These are phyloP conservation scores for Dovyalis caffra DNA, from an alignment of 345 rosid species.

Conservation along the genomic window DNA sequence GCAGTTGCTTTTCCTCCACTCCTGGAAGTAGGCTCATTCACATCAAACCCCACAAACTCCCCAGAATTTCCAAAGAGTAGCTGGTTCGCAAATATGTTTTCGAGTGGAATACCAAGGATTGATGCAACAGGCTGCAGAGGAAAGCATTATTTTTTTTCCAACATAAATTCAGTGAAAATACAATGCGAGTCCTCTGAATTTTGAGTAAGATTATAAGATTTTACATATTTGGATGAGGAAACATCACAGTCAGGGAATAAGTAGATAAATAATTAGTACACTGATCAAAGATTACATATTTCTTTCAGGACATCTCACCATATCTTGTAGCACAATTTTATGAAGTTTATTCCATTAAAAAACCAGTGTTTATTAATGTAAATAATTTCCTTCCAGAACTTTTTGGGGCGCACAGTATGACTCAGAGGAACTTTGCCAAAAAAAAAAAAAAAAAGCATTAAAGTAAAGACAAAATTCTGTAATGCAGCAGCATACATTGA, in stretches of 20 bases:
- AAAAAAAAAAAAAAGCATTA: slow-evolving; percentile 1
- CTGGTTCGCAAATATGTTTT: slow-evolving; percentile 85
- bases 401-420: not conserved
- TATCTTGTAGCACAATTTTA: not conserved
- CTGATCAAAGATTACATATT: not conserved
- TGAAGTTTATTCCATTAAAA: not conserved
- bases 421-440: not conserved
- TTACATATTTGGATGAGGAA: not conserved
- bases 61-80: slow-evolving; percentile 69
- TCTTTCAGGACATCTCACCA: not conserved
- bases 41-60: slow-evolving; percentile 77
- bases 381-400: not conserved
- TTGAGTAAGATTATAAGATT: not conserved
- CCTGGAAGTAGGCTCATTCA: slow-evolving; percentile 86
- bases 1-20: slow-evolving; percentile 97
- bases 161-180: not conserved
- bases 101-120: slow-evolving; percentile 73
- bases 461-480: slow-evolving; percentile 2
- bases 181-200: not conserved
- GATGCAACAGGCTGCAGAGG: slow-evolving; percentile 80
- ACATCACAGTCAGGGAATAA: not conserved
- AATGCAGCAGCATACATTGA: slow-evolving; percentile 55
- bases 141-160: not conserved
- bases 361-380: not conserved
- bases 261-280: not conserved